Evolutionary conservation across 352 stramenopile genomes (phyloP), one percentile per base, ranked within the genome.

Genomic region (Phytophthora fragariaefolia): DNA sequence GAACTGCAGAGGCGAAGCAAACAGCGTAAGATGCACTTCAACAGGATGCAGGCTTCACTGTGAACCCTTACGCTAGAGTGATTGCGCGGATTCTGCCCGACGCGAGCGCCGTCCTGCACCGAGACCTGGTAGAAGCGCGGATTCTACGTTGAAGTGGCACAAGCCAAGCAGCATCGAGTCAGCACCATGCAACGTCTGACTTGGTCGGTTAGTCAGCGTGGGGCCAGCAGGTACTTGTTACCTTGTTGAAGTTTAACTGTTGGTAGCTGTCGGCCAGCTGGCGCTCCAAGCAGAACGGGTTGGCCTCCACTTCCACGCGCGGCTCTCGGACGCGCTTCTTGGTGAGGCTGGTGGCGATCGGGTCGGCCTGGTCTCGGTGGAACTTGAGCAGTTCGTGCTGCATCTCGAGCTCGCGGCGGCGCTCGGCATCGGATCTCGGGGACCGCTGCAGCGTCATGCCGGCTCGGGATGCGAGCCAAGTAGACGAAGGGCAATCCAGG

Each of bases 191-290:
- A 49, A 61, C 34, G 18, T 48, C 32, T 23, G 50, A 65, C 36
- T 49, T 57, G 27, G 8, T 36, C 24, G 45, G 40, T 51, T 23
- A 36, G 20, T 30, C 3, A 40, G 18, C 12, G 43, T 63, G 42
- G 43, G 27, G 43, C 7, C 26, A 43, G 38, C 15, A 2, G 28
- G 18, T 26, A n/a, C 32, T 47, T 6, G 40, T 47, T 18, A 92
- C 86, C 77, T 92, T 93, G 74, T 95, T 95, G 64, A 92, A 78
- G 58, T 93, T 89, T 58, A 82, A 60, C 51, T 83, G 84, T 58
- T 83, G 70, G 53, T 89, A 90, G 54, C 77, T 85, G 58, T 94
- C 87, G n/a, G 85, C 82, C 53, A 94, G 58, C 58, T 92, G 87
- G 15, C 83, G 77, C 23, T 93, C 82, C 48, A 73, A 59, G 54